Evolutionary conservation across 345 rosid genomes (phyloP).

Genomic region (Pistacia vera): DNA sequence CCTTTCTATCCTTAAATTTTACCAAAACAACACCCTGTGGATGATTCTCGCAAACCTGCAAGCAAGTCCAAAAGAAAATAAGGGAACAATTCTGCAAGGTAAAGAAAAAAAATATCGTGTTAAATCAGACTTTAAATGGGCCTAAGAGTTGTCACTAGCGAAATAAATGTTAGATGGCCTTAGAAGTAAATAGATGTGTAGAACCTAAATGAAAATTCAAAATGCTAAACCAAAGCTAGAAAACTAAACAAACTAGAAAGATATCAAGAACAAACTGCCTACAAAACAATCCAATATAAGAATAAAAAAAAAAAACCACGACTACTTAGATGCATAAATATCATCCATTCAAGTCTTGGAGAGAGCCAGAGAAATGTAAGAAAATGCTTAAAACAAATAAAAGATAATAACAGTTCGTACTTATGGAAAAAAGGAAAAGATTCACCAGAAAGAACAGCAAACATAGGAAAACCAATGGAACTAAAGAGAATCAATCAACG

Average conservation of each 20-base stretch:
- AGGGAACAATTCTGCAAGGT: background rate
- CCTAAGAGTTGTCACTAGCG: background rate
- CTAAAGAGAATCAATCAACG: background rate
- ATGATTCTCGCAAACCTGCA: constrained; percentile 85
- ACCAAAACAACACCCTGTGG: constrained; percentile 94
- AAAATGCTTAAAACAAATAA: background rate
- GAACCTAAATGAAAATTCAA: background rate
- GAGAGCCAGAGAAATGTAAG: background rate
- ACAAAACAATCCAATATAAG: background rate
- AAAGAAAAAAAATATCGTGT: background rate
- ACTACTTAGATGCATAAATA: background rate
- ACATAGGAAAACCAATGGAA: background rate
- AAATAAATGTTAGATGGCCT: background rate
- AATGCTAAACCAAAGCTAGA: background rate
- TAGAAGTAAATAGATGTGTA: background rate
- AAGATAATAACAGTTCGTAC: background rate
- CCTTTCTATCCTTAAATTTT: constrained; percentile 81
- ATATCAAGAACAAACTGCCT: background rate
- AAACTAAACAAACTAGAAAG: background rate
- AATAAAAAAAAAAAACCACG: background rate
- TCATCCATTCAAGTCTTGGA: background rate
- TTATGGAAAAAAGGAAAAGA: background rate
- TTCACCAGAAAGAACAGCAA: background rate
- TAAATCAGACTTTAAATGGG: background rate
- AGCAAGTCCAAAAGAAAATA: constrained; percentile 11